Evolutionary conservation across 148 eudicot species (phyloP).

Genomic region (Heliosperma pusillum): DNA sequence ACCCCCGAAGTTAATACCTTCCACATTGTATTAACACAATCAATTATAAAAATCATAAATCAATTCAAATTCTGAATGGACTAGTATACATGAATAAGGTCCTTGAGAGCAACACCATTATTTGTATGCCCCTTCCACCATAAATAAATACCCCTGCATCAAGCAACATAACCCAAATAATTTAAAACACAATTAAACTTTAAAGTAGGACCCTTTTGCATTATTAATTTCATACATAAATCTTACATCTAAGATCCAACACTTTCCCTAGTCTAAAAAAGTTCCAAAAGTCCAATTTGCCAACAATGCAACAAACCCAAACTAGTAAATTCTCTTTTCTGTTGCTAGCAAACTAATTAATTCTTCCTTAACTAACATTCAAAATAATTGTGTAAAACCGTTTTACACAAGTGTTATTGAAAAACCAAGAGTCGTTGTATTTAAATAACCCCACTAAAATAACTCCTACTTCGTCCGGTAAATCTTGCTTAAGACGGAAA

Average conservation of each 20-base stretch:
- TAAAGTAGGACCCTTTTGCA: slow-evolving; percentile 16
- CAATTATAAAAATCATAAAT: slow-evolving; percentile 9
- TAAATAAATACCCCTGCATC: slow-evolving; percentile 13
- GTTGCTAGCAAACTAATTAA: no score
- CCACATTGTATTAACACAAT: slow-evolving; percentile 42
- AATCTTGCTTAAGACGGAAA: no score
- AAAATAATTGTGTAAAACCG: no score
- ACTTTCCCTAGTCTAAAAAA: background rate
- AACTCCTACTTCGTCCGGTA: no score
- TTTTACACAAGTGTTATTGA: no score
- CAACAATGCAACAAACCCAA: slow-evolving; percentile 10
- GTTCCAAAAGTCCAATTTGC: slow-evolving; percentile 11
- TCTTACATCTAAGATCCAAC: slow-evolving; percentile 24
- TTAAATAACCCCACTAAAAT: no score
- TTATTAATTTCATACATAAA: background rate
- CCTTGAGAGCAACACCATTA: background rate
- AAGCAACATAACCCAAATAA: slow-evolving; percentile 15
- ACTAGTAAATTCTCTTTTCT: background rate
- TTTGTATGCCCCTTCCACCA: slow-evolving; percentile 16
- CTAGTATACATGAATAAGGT: slow-evolving; percentile 8
- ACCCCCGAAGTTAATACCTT: slow-evolving; percentile 37
- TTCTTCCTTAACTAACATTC: background rate
- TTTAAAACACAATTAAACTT: slow-evolving; percentile 7
- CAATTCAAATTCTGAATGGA: slow-evolving; percentile 14
- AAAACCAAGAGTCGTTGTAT: no score